Evolutionary conservation across 2,329 filamentous ascomycete genomes (phyloP).

Genomic region (Trichoderma polysporum): DNA sequence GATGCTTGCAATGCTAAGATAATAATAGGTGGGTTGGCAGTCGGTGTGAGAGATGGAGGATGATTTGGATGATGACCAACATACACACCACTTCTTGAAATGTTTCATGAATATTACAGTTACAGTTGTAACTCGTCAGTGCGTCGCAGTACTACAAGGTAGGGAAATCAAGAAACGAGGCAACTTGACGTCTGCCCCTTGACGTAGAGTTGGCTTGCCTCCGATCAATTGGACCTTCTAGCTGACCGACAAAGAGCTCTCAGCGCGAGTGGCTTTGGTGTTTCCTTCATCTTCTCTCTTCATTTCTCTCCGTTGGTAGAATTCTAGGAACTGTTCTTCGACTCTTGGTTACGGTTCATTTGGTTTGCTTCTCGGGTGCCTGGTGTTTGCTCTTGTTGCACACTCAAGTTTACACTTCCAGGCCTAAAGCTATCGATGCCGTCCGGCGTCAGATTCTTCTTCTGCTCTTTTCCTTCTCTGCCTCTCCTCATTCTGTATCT

Average conservation of each 20-base stretch:
- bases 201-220: background rate
- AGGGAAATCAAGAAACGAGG: background rate
- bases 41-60: background rate
- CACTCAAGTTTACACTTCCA: background rate
- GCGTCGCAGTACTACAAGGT: background rate
- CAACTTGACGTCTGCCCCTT: background rate
- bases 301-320: background rate
- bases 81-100: background rate
- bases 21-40: background rate
- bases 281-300: background rate
- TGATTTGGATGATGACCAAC: background rate
- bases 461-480: background rate
- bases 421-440: background rate
- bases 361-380: constrained; percentile 5
- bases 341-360: background rate
- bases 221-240: background rate
- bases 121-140: background rate
- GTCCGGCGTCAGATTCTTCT: background rate
- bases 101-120: background rate
- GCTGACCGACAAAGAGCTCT: background rate
- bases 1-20: background rate
- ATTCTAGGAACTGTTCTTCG: too few relatives aligned
- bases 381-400: background rate
- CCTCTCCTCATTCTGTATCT: background rate
- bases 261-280: background rate